A percentile compares a stretch with the other conserved stretches of the same genome.
These are phyloP conservation scores for Chlamydomonas reinhardtii DNA, from an alignment of 163 green algal genomes.

Conservation along the genomic window DNA sequence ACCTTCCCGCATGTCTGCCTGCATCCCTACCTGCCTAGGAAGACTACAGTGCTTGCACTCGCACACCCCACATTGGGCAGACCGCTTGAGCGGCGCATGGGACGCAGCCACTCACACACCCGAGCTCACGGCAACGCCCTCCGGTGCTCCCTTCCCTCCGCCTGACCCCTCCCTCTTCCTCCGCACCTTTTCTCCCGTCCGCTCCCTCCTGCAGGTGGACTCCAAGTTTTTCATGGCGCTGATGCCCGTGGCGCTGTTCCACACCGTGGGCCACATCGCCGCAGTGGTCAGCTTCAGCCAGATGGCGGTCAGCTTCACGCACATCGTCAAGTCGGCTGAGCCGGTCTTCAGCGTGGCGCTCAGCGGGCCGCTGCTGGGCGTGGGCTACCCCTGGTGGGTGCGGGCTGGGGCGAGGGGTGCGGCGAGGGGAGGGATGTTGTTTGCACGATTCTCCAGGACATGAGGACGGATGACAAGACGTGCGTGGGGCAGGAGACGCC, in stretches of 20 bases:
- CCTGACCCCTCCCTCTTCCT: conserved; percentile 7
- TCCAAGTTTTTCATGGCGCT: conserved; percentile 81
- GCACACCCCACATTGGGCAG: no score
- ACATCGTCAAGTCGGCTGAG: conserved; percentile 96
- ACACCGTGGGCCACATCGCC: conserved; percentile 91
- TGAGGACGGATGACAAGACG: no score
- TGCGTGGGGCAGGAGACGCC: no score
- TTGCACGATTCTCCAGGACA: no score
- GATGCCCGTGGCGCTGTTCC: conserved; percentile 91
- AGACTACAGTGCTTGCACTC: no score
- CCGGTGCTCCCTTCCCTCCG: no score
- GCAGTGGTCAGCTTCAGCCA: conserved; percentile 90
- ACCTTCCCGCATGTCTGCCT: no score
- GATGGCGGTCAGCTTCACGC: conserved; percentile 94
- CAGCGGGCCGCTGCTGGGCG: conserved; percentile 58
- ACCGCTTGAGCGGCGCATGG: no score
- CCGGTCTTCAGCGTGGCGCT: conserved; percentile 70
- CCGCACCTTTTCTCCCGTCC: no score
- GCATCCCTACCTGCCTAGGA: no score
- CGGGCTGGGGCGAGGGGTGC: conserved; percentile 86
- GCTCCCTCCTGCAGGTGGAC: conserved; percentile 8
- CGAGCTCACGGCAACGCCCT: no score
- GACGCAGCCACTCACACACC: no score
- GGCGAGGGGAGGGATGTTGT: conserved; percentile 90
- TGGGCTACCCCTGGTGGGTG: conserved; percentile 65